These are phyloP conservation scores for Ambrosiella beaveri DNA, from an alignment of 2,329 filamentous ascomycete species.

Conservation along the genomic window DNA sequence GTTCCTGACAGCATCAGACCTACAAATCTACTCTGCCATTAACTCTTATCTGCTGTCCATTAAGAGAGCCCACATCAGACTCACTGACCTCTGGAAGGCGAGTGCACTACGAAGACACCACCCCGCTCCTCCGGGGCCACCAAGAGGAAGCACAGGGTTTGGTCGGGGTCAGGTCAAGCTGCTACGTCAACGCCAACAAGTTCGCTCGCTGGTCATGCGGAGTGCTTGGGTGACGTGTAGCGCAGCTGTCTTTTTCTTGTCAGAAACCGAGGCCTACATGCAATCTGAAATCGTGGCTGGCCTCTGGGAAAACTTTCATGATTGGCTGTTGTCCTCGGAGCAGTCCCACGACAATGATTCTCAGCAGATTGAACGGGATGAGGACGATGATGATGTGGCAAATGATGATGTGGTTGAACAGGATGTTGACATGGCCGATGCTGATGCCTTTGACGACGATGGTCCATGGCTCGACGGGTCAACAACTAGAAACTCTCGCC, in stretches of 20 bases:
- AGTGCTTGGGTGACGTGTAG: constrained; percentile 81
- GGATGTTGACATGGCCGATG: constrained; percentile 1
- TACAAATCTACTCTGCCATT: constrained; percentile 66
- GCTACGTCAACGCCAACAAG: constrained; percentile 45
- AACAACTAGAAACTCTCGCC: constrained; percentile 14
- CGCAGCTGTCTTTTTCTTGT: constrained; percentile 74
- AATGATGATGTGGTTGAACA: neutral
- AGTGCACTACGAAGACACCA: constrained; percentile 61
- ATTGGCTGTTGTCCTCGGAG: constrained; percentile 46
- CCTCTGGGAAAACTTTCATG: constrained; percentile 63
- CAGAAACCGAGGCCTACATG: constrained; percentile 73
- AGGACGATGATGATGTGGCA: neutral
- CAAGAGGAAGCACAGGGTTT: constrained; percentile 40
- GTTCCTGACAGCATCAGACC: constrained; percentile 60
- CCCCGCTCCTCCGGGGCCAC: constrained; percentile 51
- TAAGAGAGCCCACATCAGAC: constrained; percentile 65
- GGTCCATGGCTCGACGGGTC: constrained; percentile 18
- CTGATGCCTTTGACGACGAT: constrained; percentile 14
- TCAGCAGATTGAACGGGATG: constrained; percentile 1
- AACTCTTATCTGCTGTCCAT: constrained; percentile 78
- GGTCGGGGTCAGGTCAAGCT: constrained; percentile 43
- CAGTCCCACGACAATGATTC: constrained; percentile 15
- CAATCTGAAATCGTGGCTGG: constrained; percentile 75
- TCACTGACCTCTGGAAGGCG: constrained; percentile 76
- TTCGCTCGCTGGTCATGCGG: constrained; percentile 51